Evolutionary conservation across 805 yeast species (phyloP), one percentile per base, ranked within the genome.

Genomic region (Candida broadrunensis): DNA sequence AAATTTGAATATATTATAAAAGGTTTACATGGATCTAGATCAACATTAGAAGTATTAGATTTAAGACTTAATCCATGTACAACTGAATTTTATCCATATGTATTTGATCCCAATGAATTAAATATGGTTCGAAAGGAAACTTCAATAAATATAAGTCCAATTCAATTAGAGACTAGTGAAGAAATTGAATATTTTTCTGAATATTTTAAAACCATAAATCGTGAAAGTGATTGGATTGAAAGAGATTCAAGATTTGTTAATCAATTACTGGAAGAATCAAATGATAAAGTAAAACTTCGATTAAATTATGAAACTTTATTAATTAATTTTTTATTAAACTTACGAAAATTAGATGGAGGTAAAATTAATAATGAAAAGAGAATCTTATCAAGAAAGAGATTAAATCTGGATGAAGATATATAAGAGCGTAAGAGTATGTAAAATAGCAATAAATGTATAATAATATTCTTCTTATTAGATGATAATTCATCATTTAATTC

Each of bases 101-200:
- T 78, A 1, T 77, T 78, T 54, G 72, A 70, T 45, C 74, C 75
- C 4, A 64, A 65, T 7, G 78, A 70, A 37, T 41, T 60, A 15
- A 69, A 59, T 19, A 50, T 49, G 24, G 46, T 46, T 7, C 34
- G 45, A 21, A 41, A 47, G n/a, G 46, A 46, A 24, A 44, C 31
- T 13, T 29, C 32, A 14, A 5, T 29, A 8, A 29, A 29, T 29
- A 14, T 5, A n/a, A 62, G 62, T 37, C 68, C 72, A 2, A 61
- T 76, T 14, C 73, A 67, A 31, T 50, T 76, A 33, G 77, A 72
- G 27, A 70, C 70, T 4, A 52, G 66, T 35, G 80, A 76, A 36
- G 82, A 77, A 44, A 73, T 77, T 18, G 80, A 75, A 46, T 75
- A 73, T 18, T 77, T 77, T 42, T 60, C 72, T 1, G 66, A 69